A percentile compares a stretch with the other conserved stretches of the same genome.
phyloP scores from a whole-genome alignment of 495 filamentous ascomycete species.

The Penicillium daleae region DNA sequence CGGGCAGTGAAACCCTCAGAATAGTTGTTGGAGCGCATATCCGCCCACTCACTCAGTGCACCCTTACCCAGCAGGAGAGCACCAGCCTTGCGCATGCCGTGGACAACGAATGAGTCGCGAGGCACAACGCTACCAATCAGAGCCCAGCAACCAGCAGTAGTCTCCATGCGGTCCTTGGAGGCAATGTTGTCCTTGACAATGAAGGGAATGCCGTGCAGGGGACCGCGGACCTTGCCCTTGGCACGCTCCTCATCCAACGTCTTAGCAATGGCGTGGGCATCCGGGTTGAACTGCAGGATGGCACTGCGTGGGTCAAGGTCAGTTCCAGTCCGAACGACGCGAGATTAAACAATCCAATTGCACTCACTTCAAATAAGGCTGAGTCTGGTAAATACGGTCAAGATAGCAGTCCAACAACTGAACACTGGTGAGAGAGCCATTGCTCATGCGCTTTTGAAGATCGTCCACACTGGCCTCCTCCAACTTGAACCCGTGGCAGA shows the following conservation, averaged over 20 bases:
- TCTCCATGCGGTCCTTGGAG: slow-evolving; percentile 70
- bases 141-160: slow-evolving; percentile 61
- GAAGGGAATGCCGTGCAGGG: slow-evolving; percentile 74
- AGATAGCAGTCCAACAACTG: slow-evolving; percentile 57
- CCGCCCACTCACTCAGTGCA: slow-evolving; percentile 73
- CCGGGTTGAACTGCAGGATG: slow-evolving; percentile 65
- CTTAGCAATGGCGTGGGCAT: slow-evolving; percentile 60
- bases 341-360: neutral
- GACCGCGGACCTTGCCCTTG: slow-evolving; percentile 56
- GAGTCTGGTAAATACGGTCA: slow-evolving; percentile 55
- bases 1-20: slow-evolving; percentile 69
- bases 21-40: slow-evolving; percentile 72
- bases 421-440: slow-evolving; percentile 50
- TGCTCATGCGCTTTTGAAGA: slow-evolving; percentile 48
- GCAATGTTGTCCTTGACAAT: slow-evolving; percentile 78
- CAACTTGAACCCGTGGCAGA: slow-evolving; percentile 61
- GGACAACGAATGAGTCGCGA: slow-evolving; percentile 65
- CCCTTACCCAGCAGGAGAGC: slow-evolving; percentile 72
- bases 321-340: neutral
- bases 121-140: slow-evolving; percentile 67
- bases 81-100: slow-evolving; percentile 63
- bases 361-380: slow-evolving; percentile 62
- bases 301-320: slow-evolving; percentile 36
- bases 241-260: slow-evolving; percentile 61
- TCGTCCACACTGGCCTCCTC: slow-evolving; percentile 66